Base-by-base conservation (phyloP, 495 filamentous ascomycete genomes). In the Lichina pygmaea region DNA sequence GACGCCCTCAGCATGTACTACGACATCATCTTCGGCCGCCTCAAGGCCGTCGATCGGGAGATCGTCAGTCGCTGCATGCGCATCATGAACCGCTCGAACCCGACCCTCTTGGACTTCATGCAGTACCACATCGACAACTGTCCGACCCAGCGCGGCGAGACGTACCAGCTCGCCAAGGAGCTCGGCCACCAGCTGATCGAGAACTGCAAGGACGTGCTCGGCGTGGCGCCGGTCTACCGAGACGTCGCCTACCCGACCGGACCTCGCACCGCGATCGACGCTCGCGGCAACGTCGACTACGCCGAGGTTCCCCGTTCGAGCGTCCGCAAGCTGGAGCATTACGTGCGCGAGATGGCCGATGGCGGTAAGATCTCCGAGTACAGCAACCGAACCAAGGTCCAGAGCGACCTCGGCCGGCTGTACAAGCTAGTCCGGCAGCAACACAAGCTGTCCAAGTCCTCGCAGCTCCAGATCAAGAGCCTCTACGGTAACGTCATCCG, bases 91-190 rank as follows among this genome's bases (percentile, higher is more conserved):
- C 79, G 86, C 31, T 92, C 89, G 24, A 99, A 93, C 54, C 91
- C 89, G 2, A 72, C 78, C 15, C 75, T 99, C 8, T 70, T 99
- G 41, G 86, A 99, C 51, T 95, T 94, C 62, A 99, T 99, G 89
- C 91, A 95, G 53, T 94, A 99, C 52, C 89, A 99, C 65, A 95
- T 99, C 58, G 91, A 99, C 55, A 85, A 94, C 64, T 95, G 89
- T 64, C 89, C 89, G 6, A 85, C 89, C 1, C 85, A 95, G 51
- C 77, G 85, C 12, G 89, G 89, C 44, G 89, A 99, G 60, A 99
- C 91, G 11, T 99, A 99, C 64, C 65, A 86, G 60, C 73, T 99
- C 13, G 89, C 91, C 45, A 92, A 99, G 67, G 73, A 86, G 60
- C 74, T 99, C n/a, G 86, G 83, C 30, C 70, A 84, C 53, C 81